These are phyloP conservation scores for Pugionium dolabratum DNA, from an alignment of 345 rosid species.

Conservation along the genomic window DNA sequence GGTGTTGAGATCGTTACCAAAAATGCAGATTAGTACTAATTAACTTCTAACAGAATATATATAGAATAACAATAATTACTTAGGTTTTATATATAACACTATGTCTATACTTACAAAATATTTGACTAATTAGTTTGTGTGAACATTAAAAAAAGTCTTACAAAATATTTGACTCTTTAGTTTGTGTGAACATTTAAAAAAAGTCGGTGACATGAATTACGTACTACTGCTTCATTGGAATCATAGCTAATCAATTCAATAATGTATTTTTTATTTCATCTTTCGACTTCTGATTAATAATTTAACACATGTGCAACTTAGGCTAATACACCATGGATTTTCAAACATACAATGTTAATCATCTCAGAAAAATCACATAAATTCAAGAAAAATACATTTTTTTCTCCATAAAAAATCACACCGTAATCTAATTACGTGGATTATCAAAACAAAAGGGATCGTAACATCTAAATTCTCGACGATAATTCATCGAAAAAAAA, in stretches of 20 bases:
- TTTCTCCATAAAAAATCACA: constrained; percentile 36
- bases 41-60: not conserved
- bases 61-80: not conserved
- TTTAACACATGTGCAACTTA: constrained; percentile 35
- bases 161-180: not conserved
- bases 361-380: constrained; percentile 27
- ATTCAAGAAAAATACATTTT: constrained; percentile 26
- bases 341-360: constrained; percentile 13
- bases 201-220: constrained; percentile 28
- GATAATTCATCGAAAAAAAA: constrained; percentile 32
- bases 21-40: constrained; percentile 2
- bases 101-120: too few species aligned
- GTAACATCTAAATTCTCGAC: constrained; percentile 26
- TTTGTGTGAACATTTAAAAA: constrained; percentile 6
- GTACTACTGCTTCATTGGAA: constrained; percentile 18
- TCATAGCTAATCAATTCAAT: constrained; percentile 22
- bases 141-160: too few species aligned
- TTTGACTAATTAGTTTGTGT: constrained; percentile 17
- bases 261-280: not conserved
- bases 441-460: constrained; percentile 23
- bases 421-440: constrained; percentile 42
- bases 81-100: too few species aligned
- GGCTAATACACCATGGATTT: constrained; percentile 25
- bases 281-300: constrained; percentile 19
- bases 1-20: constrained; percentile 1